Evolutionary conservation across 192 early-diverging fungal genomes (phyloP).

Genomic region (Coemansia furcata): DNA sequence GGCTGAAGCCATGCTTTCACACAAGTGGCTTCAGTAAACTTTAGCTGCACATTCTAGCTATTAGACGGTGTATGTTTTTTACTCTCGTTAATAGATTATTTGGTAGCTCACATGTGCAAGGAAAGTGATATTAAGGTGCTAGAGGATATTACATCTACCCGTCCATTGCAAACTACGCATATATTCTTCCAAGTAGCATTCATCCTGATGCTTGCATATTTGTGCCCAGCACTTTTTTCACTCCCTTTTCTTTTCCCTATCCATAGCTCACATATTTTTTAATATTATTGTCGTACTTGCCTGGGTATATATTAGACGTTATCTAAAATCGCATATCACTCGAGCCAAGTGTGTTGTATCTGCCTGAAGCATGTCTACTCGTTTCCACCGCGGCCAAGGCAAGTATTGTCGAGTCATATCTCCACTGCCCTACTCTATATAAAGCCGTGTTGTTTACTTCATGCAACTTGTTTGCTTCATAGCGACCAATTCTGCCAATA

Average conservation of each 20-base stretch:
- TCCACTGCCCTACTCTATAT: not conserved
- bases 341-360: not conserved
- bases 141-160: not conserved
- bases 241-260: not conserved
- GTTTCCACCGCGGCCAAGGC: not conserved
- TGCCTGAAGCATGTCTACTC: not conserved
- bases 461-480: not conserved
- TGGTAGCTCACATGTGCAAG: not conserved
- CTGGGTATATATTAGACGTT: not conserved
- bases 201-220: not conserved
- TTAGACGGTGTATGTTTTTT: not conserved
- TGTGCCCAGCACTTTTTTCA: not conserved
- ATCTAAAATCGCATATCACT: too few species aligned
- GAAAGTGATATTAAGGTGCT: too few species aligned
- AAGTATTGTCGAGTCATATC: not conserved
- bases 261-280: not conserved
- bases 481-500: not conserved
- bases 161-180: not conserved
- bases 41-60: not conserved
- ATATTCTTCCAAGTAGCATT: not conserved
- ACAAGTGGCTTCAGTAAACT: slow-evolving; percentile 55
- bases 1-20: slow-evolving; percentile 58
- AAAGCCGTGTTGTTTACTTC: not conserved
- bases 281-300: not conserved
- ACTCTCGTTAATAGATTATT: not conserved